A percentile compares a stretch with the other conserved stretches of the same genome.
Conservation (phyloP, 1,139 yeast species). For the Diutina ranongensis region DNA sequence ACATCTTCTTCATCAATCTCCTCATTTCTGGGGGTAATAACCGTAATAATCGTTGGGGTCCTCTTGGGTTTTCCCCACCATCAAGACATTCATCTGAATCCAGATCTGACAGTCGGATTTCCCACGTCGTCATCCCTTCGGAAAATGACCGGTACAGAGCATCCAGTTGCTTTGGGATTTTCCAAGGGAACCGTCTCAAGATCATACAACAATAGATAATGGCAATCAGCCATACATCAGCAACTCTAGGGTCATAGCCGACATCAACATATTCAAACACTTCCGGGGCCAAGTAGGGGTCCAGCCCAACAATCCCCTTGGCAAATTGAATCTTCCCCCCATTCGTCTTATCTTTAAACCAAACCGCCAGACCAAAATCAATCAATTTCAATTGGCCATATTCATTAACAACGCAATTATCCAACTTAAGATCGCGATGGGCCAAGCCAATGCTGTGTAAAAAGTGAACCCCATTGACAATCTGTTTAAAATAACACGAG, state of each 20-base stretch:
- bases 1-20: constrained; percentile 24
- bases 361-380: constrained; percentile 61
- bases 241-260: constrained; percentile 77
- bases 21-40: constrained; percentile 27
- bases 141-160: constrained; percentile 38
- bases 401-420: constrained; percentile 59
- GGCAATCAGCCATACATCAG: constrained; percentile 93
- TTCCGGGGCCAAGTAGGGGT: constrained; percentile 96
- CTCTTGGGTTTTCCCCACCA: constrained; percentile 3
- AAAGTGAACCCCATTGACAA: constrained; percentile 47
- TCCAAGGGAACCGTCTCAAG: constrained; percentile 93
- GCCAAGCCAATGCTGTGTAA: constrained; percentile 61
- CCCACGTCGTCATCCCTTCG: constrained; percentile 8
- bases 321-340: constrained; percentile 22
- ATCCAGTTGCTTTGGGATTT: constrained; percentile 63
- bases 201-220: constrained; percentile 96
- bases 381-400: constrained; percentile 57
- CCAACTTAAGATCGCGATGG: constrained; percentile 66
- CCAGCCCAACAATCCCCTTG: constrained; percentile 86
- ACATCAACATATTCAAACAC: constrained; percentile 45
- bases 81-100: neutral
- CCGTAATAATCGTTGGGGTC: constrained; percentile 19
- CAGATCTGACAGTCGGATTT: neutral
- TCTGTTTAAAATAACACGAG: constrained; percentile 59
- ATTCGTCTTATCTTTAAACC: constrained; percentile 15